Conservation (phyloP, 2,329 filamentous ascomycete species). For the Penicillium sp. region DNA sequence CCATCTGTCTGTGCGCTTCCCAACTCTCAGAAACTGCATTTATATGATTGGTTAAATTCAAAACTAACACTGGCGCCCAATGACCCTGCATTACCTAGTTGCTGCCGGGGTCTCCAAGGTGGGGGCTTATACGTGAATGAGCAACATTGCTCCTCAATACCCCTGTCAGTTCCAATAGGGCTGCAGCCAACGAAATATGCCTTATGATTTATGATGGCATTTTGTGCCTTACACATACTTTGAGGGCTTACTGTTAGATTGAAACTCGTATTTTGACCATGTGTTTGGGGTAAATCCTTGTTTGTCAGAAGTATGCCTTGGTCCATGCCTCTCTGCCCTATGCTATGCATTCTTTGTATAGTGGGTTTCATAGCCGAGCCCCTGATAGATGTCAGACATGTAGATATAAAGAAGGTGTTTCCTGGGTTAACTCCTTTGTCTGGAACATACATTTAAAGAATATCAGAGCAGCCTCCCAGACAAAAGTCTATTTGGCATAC, state of each 20-base stretch:
- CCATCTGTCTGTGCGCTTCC: background rate
- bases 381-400: background rate
- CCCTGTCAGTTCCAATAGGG: background rate
- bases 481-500: background rate
- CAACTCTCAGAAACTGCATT: background rate
- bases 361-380: background rate
- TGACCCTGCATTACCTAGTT: background rate
- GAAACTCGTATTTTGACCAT: background rate
- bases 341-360: background rate
- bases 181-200: background rate
- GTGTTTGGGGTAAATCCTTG: background rate
- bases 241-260: background rate
- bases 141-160: background rate
- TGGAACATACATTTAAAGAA: background rate
- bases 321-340: background rate
- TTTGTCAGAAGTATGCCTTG: slow-evolving; percentile 5
- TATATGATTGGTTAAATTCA: background rate
- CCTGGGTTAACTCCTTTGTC: background rate
- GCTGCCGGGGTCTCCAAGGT: background rate
- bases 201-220: background rate
- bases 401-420: slow-evolving; percentile 1
- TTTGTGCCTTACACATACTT: background rate
- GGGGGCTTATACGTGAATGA: background rate
- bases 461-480: background rate
- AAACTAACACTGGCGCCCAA: background rate